phyloP scores from a whole-genome alignment of 768 basidiomycete species.

The Strobilomyces dryophilus region DNA sequence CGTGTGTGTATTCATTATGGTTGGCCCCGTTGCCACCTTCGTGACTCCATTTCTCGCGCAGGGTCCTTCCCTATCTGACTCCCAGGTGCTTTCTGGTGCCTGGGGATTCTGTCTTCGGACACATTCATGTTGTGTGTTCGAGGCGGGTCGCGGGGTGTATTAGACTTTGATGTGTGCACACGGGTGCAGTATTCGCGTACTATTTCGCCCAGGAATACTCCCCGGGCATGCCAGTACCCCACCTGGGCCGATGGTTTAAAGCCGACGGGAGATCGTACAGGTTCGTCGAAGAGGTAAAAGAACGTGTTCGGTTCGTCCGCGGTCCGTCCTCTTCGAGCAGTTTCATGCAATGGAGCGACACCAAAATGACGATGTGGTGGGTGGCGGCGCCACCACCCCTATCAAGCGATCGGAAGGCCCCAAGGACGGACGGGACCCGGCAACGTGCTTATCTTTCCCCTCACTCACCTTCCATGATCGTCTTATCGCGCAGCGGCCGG shows the following conservation, averaged over 20 bases:
- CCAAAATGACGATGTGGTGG: not conserved
- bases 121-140: not conserved
- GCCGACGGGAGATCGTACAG: not conserved
- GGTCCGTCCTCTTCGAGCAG: not conserved
- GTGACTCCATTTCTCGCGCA: not conserved
- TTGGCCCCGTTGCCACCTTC: not conserved
- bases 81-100: not conserved
- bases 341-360: not conserved
- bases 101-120: not conserved
- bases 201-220: not conserved
- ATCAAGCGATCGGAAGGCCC: not conserved
- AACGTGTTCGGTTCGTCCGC: not conserved
- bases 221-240: not conserved
- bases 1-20: no score
- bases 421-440: not conserved
- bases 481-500: conserved; percentile 2
- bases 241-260: not conserved
- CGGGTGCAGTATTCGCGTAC: not conserved
- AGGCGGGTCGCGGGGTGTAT: not conserved
- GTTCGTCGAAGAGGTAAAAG: not conserved
- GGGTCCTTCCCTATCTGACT: not conserved
- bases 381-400: not conserved
- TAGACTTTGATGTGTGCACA: not conserved
- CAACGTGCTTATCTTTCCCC: not conserved
- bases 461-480: not conserved